Evolutionary conservation across 306 rosid species (phyloP), one percentile per base, ranked within the genome.

Genomic region (Acmispon strigosus): DNA sequence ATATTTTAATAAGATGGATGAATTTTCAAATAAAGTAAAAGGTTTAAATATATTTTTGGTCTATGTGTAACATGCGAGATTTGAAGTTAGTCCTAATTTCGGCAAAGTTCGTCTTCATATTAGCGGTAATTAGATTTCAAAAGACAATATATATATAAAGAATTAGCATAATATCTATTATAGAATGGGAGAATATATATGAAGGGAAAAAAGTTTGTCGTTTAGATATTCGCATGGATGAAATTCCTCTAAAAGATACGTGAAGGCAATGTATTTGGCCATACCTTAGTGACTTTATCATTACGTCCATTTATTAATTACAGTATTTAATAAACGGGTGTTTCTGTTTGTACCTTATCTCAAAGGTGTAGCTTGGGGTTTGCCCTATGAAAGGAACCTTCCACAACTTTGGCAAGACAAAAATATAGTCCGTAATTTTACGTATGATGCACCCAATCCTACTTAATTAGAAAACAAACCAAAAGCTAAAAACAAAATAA

Each of bases 361-460:
- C 15, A 8, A 22, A 1, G 36, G 44, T 29, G 24, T 43, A 43
- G 67, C 20, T 24, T 59, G 36, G 69, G 67, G 41, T 72, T 72
- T 72, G 7, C 77, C 45, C 61, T 62, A 36, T 49, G 69, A 34
- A 59, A 72, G 76, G 37, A 47, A 48, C 68, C 36, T 72, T 72
- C 69, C 61, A 72, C 29, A 72, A 58, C 16, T 45, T 45, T 71
- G 67, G 76, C 67, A 12, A 45, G 69, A 50, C 4, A 36, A 48
- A 72, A 42, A 70, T 13, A 0, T 7, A 34, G 24, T 72, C 37
- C 76, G 34, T 12, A 47, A 8, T 72, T 48, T 72, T 34, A 48
- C 22, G 14, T 17, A 34, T 59, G 22, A 15, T 34, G 16, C 5
- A 47, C 59, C 60, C 49, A 59, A 59, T 44, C 4, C 54, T 42